Evolutionary conservation across 768 basidiomycete genomes (phyloP), one percentile per base, ranked within the genome.

Genomic region (Lactarius indigo): DNA sequence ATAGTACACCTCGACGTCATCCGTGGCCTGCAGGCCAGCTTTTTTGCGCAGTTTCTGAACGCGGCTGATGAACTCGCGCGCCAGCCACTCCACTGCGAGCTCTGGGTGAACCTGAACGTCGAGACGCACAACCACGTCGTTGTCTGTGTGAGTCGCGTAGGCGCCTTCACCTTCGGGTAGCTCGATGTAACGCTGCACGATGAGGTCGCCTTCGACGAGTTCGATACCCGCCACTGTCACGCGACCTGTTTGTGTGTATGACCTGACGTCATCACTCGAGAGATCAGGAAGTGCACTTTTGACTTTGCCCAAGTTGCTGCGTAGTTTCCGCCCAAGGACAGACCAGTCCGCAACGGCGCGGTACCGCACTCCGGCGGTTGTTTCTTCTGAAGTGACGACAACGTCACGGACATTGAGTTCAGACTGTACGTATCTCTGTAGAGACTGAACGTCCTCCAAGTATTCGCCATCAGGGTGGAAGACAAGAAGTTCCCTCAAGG

Each of bases 1-100:
- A 79, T 95, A 95, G 78, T 88, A 96, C 47, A 97, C 85, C 61
- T 92, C 84, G 33, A 98, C 87, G 74, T 97, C 93, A 74, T 99
- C 97, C 8, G 94, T 95, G 23, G 96, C 90, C 77, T 95, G 94
- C 69, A 98, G 81, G 17, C 95, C 94, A 1, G 94, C 95, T 77
- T 95, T 94, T 81, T 99, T 99, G 72, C 97, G 84, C 67, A 98
- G 80, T 75, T 92, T 94, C 80, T 99, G 97, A 52, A 98, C 89
- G 62, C 96, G 89, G 71, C 95, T 96, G 69, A 91, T 90, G 70
- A 98, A 77, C 76, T 96, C 93, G 55, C 97, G 86, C 56, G 92
- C 89, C 30, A 95, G 82, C 82, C 93, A 95, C 80, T 98, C 92
- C 59, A 86, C 82, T 76, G 89, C 86, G 54, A 98, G 84, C 69